Evolutionary conservation across 306 rosid species (phyloP), one percentile per base, ranked within the genome.

Genomic region (Prunus davidiana): DNA sequence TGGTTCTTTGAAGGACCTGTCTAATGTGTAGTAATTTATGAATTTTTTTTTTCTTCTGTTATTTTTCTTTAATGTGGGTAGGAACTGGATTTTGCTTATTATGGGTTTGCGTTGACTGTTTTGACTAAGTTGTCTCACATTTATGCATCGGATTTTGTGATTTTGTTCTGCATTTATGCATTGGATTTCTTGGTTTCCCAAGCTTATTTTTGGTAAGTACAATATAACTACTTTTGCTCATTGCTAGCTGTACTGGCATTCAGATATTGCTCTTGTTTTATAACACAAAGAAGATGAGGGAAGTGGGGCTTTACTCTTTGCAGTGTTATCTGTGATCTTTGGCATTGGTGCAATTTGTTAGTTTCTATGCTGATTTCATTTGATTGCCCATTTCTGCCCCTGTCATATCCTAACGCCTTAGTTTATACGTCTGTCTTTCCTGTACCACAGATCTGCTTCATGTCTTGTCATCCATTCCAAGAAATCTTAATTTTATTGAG

Each of bases 371-470:
- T 72, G n/a, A 14, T 52, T 19, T 12, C 68, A 50, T 46, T 74
- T n/a, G 54, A 28, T 46, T 43, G 54, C 56, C 12, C 56, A 49
- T 50, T 30, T 24, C 24, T 50, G 65, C 22, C 34, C 0, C 32
- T 78, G 47, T 15, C 69, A 47, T 50, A 25, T 49, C 67, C 47
- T 81, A 19, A 74, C 27, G 63, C 63, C 56, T 71, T 60, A 56
- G 18, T 16, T 24, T 65, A 58, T 76, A 22, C 16, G 12, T 67
- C 2, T 74, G 71, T 60, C 30, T 82, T 65, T 78, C 63, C 63
- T 84, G 50, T 76, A 25, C 65, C 34, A 61, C 92, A 91, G 93
- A 89, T 83, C 73, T 91, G 87, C 93, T 91, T 69, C 91, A 91
- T 79, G 78, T 90, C 6, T 69, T 91, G 64, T 84, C 89, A 58